Percentiles rank a stretch among this genome's conserved stretches.
These are phyloP conservation scores for Sphaerobolus stellatus DNA, from an alignment of 1,284 basidiomycete species.

Conservation along the genomic window DNA sequence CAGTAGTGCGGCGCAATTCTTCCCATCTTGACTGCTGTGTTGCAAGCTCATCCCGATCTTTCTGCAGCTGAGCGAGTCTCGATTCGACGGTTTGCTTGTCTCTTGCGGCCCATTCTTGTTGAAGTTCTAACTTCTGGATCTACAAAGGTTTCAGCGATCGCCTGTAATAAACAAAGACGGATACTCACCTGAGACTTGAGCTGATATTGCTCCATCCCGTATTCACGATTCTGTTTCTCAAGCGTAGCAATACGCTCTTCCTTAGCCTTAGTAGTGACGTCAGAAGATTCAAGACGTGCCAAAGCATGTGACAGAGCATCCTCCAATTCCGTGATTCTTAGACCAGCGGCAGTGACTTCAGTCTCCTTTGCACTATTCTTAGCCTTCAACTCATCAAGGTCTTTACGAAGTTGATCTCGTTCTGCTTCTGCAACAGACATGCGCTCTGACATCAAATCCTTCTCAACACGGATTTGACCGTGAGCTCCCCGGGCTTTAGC, in stretches of 20 bases:
- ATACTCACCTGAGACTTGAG: conserved; percentile 58
- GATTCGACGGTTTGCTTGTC: conserved; percentile 61
- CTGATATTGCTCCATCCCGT: conserved; percentile 50
- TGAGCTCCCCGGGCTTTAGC: conserved; percentile 72
- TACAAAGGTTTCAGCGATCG: conserved; percentile 28
- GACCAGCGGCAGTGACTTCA: conserved; percentile 49
- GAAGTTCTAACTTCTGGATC: conserved; percentile 61
- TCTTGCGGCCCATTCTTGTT: conserved; percentile 50
- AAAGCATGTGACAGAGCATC: conserved; percentile 67
- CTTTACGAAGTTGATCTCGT: conserved; percentile 53
- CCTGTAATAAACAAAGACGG: neutral
- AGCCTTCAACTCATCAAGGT: conserved; percentile 55
- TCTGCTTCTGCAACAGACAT: conserved; percentile 59
- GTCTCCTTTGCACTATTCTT: conserved; percentile 43
- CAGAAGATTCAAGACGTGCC: conserved; percentile 65
- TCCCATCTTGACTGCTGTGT: conserved; percentile 71
- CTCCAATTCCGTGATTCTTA: conserved; percentile 62
- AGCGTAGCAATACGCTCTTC: conserved; percentile 59
- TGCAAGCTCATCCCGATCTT: conserved; percentile 56
- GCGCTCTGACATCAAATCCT: conserved; percentile 66
- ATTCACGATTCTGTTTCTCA: conserved; percentile 57
- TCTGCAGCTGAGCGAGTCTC: conserved; percentile 51
- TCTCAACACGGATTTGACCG: conserved; percentile 78
- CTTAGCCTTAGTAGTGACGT: conserved; percentile 58
- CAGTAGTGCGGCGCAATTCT: conserved; percentile 59